These are phyloP conservation scores for Cephalotrichum gorgonifer DNA, from an alignment of 2,329 filamentous ascomycete species.

Conservation along the genomic window DNA sequence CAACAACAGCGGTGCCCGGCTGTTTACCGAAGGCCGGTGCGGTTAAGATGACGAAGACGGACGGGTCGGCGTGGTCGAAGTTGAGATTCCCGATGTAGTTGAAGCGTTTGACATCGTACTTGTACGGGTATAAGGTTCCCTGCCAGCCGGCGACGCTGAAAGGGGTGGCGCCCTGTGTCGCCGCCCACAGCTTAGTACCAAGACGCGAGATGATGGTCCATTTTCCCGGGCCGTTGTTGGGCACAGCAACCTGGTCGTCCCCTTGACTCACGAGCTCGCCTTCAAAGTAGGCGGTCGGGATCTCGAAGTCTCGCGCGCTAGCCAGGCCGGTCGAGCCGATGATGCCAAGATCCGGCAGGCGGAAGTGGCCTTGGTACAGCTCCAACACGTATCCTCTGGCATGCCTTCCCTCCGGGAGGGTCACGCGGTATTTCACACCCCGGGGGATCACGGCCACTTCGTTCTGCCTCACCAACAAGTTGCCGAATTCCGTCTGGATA, in stretches of 20 bases:
- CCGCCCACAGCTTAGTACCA: constrained; percentile 48
- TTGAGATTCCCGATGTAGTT: constrained; percentile 47
- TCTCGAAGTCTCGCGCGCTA: constrained; percentile 54
- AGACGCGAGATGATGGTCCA: constrained; percentile 54
- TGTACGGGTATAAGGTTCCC: constrained; percentile 54
- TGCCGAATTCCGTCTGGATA: constrained; percentile 59
- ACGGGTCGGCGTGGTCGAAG: constrained; percentile 57
- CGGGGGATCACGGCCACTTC: constrained; percentile 57
- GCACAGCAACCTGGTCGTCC: constrained; percentile 57
- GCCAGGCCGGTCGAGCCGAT: constrained; percentile 58
- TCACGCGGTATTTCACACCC: constrained; percentile 39
- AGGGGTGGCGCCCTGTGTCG: constrained; percentile 52
- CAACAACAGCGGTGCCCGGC: constrained; percentile 43
- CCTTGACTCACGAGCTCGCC: constrained; percentile 37
- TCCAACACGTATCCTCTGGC: constrained; percentile 58
- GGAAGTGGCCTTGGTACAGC: constrained; percentile 53
- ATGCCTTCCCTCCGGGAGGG: constrained; percentile 36
- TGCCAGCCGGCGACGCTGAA: constrained; percentile 67
- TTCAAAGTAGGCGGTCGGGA: constrained; percentile 49
- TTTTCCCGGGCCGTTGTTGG: no score
- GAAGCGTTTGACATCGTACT: constrained; percentile 46
- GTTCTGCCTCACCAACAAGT: constrained; percentile 53
- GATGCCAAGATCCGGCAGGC: constrained; percentile 56
- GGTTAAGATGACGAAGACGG: constrained; percentile 55
- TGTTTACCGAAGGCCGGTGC: constrained; percentile 41